These are phyloP conservation scores for Apiotrichum veenhuisii DNA, from an alignment of 1,284 basidiomycete species.

Conservation along the genomic window DNA sequence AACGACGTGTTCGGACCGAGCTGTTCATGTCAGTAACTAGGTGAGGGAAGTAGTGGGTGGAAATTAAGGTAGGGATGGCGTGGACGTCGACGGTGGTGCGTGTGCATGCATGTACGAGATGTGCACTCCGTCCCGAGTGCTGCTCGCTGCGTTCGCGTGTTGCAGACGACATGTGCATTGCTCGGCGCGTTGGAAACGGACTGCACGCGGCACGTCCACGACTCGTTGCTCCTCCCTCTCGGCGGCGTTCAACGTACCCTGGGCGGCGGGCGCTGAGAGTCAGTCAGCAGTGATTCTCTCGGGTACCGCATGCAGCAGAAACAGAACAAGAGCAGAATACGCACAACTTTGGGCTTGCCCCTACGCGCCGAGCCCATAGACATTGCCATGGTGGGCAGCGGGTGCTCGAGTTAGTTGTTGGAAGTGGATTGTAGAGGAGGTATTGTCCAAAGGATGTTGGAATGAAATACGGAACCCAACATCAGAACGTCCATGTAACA, in stretches of 20 bases:
- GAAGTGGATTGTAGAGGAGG: neutral
- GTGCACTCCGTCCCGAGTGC: too few relatives aligned
- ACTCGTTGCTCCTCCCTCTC: neutral
- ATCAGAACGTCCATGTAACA: too few relatives aligned
- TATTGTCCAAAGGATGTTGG: neutral
- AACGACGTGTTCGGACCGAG: constrained; percentile 42
- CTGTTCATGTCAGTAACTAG: too few relatives aligned
- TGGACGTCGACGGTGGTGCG: too few relatives aligned
- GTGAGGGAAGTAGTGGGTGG: too few relatives aligned
- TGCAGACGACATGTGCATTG: too few relatives aligned
- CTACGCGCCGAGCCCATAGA: constrained; percentile 36
- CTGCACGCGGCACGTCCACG: neutral
- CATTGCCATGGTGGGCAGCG: constrained; percentile 32
- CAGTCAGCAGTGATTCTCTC: neutral
- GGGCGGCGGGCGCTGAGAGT: constrained; percentile 39
- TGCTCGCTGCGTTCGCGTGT: too few relatives aligned
- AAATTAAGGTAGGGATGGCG: neutral
- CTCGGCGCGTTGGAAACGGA: too few relatives aligned
- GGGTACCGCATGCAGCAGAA: neutral
- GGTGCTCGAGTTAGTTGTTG: neutral
- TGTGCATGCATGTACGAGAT: too few relatives aligned
- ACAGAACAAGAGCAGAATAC: too few relatives aligned
- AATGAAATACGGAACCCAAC: neutral
- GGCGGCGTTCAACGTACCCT: constrained; percentile 24
- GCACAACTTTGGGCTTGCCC: constrained; percentile 46